Evolutionary conservation across 306 rosid species (phyloP).

Genomic region (Medicago truncatula): DNA sequence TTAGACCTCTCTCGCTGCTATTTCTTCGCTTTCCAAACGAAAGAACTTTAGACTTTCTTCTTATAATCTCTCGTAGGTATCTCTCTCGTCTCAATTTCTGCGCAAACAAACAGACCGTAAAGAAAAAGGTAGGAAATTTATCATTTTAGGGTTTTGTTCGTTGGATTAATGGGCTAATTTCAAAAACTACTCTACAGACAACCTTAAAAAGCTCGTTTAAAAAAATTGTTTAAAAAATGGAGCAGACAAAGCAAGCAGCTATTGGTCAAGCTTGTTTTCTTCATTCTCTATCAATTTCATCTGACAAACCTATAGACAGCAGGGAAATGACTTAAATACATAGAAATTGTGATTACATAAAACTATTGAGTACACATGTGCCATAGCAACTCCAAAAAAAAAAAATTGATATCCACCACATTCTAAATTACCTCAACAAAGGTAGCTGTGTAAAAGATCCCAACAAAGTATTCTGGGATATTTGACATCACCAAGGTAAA

Average conservation of each 20-base stretch:
- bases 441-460: conserved; percentile 50
- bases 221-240: background rate
- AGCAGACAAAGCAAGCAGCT: conserved; percentile 7
- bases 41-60: no score
- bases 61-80: no score
- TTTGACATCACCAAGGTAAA: conserved; percentile 39
- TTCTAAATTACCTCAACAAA: conserved; percentile 40
- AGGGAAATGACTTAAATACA: conserved; percentile 41
- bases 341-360: conserved; percentile 39
- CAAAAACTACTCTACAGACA: no score
- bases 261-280: conserved; percentile 1
- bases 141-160: no score
- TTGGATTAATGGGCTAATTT: no score
- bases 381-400: conserved; percentile 33
- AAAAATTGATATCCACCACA: conserved; percentile 48
- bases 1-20: no score
- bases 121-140: no score
- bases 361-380: conserved; percentile 32
- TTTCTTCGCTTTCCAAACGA: no score
- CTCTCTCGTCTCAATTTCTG: no score
- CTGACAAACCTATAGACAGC: conserved; percentile 42
- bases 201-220: no score
- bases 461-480: conserved; percentile 40
- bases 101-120: no score
- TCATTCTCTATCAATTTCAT: conserved; percentile 38